Evolutionary conservation across 2,329 filamentous ascomycete species (phyloP).

Genomic region (Trichoderma polysporum): DNA sequence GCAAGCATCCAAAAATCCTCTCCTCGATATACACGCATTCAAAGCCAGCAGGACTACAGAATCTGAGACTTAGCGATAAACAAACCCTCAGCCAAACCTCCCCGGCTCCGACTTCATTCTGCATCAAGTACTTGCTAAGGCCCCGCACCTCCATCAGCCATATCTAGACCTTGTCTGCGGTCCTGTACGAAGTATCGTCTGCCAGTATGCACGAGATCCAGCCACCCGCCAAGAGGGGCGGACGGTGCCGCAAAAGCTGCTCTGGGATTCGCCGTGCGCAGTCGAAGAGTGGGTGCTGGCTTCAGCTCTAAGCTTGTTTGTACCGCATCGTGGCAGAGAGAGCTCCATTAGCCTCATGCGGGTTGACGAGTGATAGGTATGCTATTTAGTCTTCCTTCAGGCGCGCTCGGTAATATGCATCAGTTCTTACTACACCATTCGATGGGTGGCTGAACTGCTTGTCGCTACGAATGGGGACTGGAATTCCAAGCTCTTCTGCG

Average conservation of each 20-base stretch:
- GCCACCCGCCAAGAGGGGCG: slow-evolving; percentile 14
- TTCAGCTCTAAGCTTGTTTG: slow-evolving; percentile 9
- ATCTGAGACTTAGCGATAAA: background rate
- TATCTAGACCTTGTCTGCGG: background rate
- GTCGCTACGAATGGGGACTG: background rate
- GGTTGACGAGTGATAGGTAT: background rate
- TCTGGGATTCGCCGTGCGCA: background rate
- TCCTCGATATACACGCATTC: background rate
- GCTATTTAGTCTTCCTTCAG: background rate
- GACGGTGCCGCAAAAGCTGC: slow-evolving; percentile 11
- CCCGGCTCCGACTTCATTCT: no score
- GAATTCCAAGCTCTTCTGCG: background rate
- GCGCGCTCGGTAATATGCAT: background rate
- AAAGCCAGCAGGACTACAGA: background rate
- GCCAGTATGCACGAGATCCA: slow-evolving; percentile 3
- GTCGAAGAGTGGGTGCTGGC: background rate
- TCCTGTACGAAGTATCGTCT: background rate
- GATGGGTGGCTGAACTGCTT: slow-evolving; percentile 14
- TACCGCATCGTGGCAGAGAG: no score
- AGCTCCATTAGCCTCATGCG: background rate
- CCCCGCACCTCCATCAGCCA: slow-evolving; percentile 15
- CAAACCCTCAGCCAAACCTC: background rate
- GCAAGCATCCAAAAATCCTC: slow-evolving; percentile 6
- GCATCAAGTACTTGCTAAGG: background rate
- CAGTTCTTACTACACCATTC: slow-evolving; percentile 9